Percentiles rank a stretch among this genome's conserved stretches.
These are phyloP conservation scores for Aspergillus kassunensis DNA, from an alignment of 495 filamentous ascomycete genomes.

Conservation along the genomic window DNA sequence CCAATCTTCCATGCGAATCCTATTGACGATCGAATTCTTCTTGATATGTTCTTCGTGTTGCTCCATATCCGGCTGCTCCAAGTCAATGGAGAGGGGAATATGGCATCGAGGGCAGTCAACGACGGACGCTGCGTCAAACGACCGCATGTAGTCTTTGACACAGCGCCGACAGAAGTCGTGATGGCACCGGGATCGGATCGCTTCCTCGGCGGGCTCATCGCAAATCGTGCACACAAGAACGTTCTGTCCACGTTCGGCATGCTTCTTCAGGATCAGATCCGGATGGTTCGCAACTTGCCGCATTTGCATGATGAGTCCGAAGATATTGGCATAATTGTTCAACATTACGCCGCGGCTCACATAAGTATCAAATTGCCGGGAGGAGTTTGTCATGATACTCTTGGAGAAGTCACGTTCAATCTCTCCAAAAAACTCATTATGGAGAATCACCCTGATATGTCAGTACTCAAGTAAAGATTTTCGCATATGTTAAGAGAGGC, in stretches of 20 bases:
- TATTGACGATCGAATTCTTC: slow-evolving; percentile 93
- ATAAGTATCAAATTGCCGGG: slow-evolving; percentile 88
- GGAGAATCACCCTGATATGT: slow-evolving; percentile 59
- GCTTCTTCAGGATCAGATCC: slow-evolving; percentile 86
- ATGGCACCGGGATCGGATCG: slow-evolving; percentile 83
- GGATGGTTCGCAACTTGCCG: slow-evolving; percentile 94
- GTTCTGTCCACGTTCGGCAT: slow-evolving; percentile 80
- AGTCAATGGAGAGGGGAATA: slow-evolving; percentile 81
- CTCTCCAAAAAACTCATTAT: slow-evolving; percentile 92
- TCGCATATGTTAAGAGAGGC: background rate
- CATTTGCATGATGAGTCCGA: slow-evolving; percentile 94
- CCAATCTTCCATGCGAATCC: slow-evolving; percentile 97
- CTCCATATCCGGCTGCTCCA: slow-evolving; percentile 90
- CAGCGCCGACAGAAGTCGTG: slow-evolving; percentile 95
- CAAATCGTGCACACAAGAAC: slow-evolving; percentile 89
- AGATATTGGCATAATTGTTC: slow-evolving; percentile 87
- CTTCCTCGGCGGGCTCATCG: slow-evolving; percentile 91
- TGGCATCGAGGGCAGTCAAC: slow-evolving; percentile 92
- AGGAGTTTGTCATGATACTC: slow-evolving; percentile 87
- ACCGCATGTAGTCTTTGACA: slow-evolving; percentile 75
- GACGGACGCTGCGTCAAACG: slow-evolving; percentile 55
- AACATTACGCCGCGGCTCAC: slow-evolving; percentile 90
- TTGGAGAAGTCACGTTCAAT: slow-evolving; percentile 92
- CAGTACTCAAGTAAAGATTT: background rate
- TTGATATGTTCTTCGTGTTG: slow-evolving; percentile 79